These are phyloP conservation scores for Ocimum tenuiflorum DNA, from an alignment of 257 asterid genomes.

Conservation along the genomic window DNA sequence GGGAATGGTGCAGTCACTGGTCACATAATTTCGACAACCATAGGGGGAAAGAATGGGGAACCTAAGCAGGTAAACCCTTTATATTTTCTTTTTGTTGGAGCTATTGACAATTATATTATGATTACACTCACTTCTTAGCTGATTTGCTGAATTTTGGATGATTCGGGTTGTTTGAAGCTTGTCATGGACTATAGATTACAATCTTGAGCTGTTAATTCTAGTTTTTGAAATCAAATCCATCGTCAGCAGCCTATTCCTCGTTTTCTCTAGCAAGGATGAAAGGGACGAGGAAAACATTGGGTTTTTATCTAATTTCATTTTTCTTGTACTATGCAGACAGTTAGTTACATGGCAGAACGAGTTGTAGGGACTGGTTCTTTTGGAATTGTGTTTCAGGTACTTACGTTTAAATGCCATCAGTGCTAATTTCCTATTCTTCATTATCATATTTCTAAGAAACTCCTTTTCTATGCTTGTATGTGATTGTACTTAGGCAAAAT, in stretches of 20 bases:
- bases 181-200: not conserved
- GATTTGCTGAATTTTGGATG: not conserved
- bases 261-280: not conserved
- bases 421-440: not conserved
- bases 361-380: constrained; percentile 68
- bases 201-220: not conserved
- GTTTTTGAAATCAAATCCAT: constrained; percentile 6
- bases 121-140: not conserved
- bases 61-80: constrained; percentile 65
- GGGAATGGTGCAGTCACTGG: constrained; percentile 73
- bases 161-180: constrained; percentile 2
- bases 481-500: constrained; percentile 58
- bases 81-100: not conserved
- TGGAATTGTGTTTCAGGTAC: constrained; percentile 69
- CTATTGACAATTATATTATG: not conserved
- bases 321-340: constrained; percentile 32
- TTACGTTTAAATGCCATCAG: not conserved
- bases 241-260: not conserved
- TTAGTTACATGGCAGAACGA: constrained; percentile 68
- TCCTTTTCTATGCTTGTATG: constrained; percentile 7
- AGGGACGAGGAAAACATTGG: not conserved
- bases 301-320: constrained; percentile 13
- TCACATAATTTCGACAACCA: constrained; percentile 82
- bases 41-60: constrained; percentile 94
- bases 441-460: not conserved